phyloP scores from a whole-genome alignment of 1,284 basidiomycete genomes.

The Golubevia sp. region DNA sequence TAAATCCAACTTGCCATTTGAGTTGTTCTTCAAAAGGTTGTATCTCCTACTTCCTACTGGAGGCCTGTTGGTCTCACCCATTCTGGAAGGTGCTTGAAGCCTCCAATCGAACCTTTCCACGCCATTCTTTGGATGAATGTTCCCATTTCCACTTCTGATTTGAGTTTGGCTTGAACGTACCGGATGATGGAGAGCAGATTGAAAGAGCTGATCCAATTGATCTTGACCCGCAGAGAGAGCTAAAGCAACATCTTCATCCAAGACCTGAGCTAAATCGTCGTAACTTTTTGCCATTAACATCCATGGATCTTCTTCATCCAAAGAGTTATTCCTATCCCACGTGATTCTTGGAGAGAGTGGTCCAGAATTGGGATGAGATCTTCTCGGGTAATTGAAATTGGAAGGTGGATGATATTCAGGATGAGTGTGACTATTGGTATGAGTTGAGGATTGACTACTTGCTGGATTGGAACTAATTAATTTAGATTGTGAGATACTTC shows the following conservation, averaged over 20 bases:
- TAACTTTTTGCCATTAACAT: background rate
- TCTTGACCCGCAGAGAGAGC: background rate
- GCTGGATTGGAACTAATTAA: too few relatives aligned
- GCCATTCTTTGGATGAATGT: background rate
- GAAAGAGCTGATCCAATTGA: background rate
- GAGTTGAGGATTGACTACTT: too few relatives aligned
- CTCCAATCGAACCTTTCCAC: background rate
- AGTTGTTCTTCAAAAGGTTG: too few relatives aligned
- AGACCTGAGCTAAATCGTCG: background rate
- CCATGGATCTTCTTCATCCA: background rate
- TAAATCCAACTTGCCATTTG: too few relatives aligned
- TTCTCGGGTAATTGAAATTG: background rate
- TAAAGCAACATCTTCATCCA: background rate
- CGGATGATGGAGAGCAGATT: background rate
- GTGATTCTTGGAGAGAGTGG: background rate
- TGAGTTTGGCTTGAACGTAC: too few relatives aligned
- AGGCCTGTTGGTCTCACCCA: too few relatives aligned
- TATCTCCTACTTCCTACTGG: too few relatives aligned
- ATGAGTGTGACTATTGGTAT: background rate
- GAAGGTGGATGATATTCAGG: background rate
- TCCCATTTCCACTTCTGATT: too few relatives aligned
- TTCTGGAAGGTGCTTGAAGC: background rate
- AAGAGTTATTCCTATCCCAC: background rate
- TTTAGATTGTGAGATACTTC: too few relatives aligned
- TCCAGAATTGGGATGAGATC: background rate